Conservation (phyloP, 176 grass and related monocot genomes). For the Aegilops sharonensis region DNA sequence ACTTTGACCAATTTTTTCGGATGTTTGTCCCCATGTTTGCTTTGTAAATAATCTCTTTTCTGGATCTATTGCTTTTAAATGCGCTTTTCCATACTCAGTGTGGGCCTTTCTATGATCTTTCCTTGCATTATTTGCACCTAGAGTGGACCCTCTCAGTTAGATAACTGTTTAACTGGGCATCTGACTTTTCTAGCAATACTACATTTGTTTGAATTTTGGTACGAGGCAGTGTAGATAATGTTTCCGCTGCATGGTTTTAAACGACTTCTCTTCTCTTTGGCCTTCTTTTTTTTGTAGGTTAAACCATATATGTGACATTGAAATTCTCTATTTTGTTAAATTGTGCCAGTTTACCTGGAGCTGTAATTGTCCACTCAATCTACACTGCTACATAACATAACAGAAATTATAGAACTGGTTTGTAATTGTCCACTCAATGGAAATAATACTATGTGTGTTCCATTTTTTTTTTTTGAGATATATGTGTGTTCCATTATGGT, state of each 20-base stretch:
- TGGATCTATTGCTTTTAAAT: not conserved
- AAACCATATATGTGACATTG: not conserved
- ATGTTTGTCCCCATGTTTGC: not conserved
- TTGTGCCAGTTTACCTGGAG: not conserved
- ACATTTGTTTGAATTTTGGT: not conserved
- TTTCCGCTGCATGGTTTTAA: not conserved
- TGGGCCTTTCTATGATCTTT: not conserved
- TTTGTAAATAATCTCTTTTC: not conserved
- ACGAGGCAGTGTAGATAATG: not conserved
- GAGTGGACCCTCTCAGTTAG: not conserved
- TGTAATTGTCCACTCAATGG: not conserved
- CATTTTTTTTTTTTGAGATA: too few relatives aligned
- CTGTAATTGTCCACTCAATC: too few relatives aligned
- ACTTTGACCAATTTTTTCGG: not conserved
- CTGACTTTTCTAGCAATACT: not conserved
- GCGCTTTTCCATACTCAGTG: not conserved
- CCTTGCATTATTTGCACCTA: not conserved
- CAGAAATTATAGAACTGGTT: not conserved
- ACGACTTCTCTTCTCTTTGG: not conserved
- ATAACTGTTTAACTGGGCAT: not conserved
- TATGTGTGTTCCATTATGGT: not conserved
- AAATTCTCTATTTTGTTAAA: not conserved
- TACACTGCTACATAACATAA: not conserved
- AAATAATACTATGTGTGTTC: not conserved
- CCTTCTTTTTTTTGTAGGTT: not conserved